Percentiles rank a stretch among this genome's conserved stretches.
phyloP scores from a whole-genome alignment of 371 early-diverging fungal genomes.

The Mortierella sp. region DNA sequence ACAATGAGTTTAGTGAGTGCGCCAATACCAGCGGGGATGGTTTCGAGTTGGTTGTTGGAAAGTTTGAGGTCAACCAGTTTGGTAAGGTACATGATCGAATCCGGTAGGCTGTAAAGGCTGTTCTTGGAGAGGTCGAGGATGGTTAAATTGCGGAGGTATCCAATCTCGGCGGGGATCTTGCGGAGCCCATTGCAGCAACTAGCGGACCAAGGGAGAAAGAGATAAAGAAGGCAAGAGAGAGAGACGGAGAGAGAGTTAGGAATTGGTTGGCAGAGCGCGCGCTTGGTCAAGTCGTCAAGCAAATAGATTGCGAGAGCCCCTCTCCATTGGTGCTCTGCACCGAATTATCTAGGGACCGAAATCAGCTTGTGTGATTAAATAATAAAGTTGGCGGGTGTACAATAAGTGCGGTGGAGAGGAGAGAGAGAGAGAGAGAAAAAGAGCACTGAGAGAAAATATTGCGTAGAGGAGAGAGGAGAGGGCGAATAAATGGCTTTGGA shows the following conservation, averaged over 20 bases:
- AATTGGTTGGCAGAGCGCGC: too few relatives aligned
- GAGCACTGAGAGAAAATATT: background rate
- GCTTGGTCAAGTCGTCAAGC: too few relatives aligned
- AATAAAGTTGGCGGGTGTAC: too few relatives aligned
- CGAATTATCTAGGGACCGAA: too few relatives aligned
- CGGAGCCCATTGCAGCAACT: constrained; percentile 58
- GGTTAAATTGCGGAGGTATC: constrained; percentile 68
- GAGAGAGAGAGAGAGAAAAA: too few relatives aligned
- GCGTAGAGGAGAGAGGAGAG: background rate
- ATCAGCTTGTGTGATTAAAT: too few relatives aligned
- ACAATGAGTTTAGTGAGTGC: constrained; percentile 65
- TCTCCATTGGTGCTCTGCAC: too few relatives aligned
- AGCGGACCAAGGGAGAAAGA: background rate
- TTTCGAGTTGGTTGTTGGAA: constrained; percentile 69
- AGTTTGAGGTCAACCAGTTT: constrained; percentile 75
- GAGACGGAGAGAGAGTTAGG: background rate
- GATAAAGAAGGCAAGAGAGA: background rate
- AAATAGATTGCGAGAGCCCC: too few relatives aligned
- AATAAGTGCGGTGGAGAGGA: too few relatives aligned
- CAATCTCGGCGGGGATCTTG: constrained; percentile 70
- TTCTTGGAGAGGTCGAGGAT: constrained; percentile 76
- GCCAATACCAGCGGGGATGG: constrained; percentile 72
- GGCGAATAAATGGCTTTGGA: background rate
- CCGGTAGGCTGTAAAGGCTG: constrained; percentile 66
- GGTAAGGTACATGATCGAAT: constrained; percentile 72